These are phyloP conservation scores for Saprolegnia diclina DNA, from an alignment of 352 stramenopile species.

Conservation along the genomic window DNA sequence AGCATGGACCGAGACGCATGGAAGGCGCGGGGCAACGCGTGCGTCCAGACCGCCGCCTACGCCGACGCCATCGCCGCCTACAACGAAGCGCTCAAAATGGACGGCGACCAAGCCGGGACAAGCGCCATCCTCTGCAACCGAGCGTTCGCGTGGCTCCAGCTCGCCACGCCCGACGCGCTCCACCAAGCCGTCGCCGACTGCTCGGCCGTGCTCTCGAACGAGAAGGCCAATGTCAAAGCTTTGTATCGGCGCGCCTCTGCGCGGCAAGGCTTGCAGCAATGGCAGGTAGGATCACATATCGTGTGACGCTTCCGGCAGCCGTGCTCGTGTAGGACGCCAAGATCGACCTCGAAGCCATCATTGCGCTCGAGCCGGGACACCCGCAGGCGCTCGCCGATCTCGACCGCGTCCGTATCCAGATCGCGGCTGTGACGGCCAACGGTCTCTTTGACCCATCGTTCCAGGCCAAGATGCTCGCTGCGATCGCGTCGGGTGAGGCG, in stretches of 20 bases:
- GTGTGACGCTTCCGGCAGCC: background rate
- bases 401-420: background rate
- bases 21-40: constrained; percentile 54
- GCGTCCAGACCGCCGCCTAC: constrained; percentile 46
- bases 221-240: constrained; percentile 83
- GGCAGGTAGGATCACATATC: background rate
- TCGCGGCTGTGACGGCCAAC: background rate
- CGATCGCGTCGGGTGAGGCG: background rate
- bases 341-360: constrained; percentile 32
- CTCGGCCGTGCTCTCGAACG: constrained; percentile 47
- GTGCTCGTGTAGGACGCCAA: constrained; percentile 32
- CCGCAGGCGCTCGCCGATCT: constrained; percentile 28
- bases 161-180: constrained; percentile 24
- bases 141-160: constrained; percentile 50
- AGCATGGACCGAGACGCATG: constrained; percentile 33
- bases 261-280: constrained; percentile 36
- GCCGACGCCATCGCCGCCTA: constrained; percentile 48
- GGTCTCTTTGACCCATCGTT: constrained; percentile 1
- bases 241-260: constrained; percentile 82
- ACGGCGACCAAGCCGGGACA: constrained; percentile 31
- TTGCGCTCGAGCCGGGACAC: constrained; percentile 40
- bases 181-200: constrained; percentile 64
- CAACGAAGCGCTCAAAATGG: constrained; percentile 26
- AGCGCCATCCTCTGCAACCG: constrained; percentile 59
- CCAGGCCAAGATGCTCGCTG: background rate